Evolutionary conservation across 306 rosid species (phyloP).

Genomic region (Lathyrus oleraceus): DNA sequence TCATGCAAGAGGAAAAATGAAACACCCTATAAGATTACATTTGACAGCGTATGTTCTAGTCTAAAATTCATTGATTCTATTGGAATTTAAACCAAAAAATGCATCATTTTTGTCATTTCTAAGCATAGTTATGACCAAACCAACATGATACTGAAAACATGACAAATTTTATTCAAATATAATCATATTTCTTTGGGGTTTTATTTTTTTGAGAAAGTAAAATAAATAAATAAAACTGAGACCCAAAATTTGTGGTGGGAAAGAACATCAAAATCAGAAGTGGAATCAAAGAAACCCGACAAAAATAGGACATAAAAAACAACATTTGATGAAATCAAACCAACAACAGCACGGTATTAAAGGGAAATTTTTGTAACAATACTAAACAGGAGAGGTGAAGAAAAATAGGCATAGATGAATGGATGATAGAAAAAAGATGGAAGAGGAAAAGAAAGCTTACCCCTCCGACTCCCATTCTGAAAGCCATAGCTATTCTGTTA

Average conservation of each 20-base stretch:
- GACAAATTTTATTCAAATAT: neutral
- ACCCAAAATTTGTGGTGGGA: no score
- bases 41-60: neutral
- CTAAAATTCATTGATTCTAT: neutral
- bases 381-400: neutral
- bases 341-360: neutral
- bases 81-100: neutral
- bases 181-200: neutral
- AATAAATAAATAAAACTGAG: no score
- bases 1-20: conserved; percentile 27
- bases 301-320: neutral
- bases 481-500: conserved; percentile 49
- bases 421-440: neutral
- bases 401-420: neutral
- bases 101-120: neutral
- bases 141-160: conserved; percentile 14
- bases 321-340: conserved; percentile 24
- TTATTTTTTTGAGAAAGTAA: no score
- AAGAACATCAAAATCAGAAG: conserved; percentile 22
- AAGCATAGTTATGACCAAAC: neutral
- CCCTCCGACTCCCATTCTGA: conserved; percentile 62
- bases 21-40: conserved; percentile 18
- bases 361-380: neutral
- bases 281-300: neutral
- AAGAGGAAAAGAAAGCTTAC: conserved; percentile 33